Evolutionary conservation across 176 grass and related monocot genomes (phyloP).

Genomic region (Thinopyrum elongatum): DNA sequence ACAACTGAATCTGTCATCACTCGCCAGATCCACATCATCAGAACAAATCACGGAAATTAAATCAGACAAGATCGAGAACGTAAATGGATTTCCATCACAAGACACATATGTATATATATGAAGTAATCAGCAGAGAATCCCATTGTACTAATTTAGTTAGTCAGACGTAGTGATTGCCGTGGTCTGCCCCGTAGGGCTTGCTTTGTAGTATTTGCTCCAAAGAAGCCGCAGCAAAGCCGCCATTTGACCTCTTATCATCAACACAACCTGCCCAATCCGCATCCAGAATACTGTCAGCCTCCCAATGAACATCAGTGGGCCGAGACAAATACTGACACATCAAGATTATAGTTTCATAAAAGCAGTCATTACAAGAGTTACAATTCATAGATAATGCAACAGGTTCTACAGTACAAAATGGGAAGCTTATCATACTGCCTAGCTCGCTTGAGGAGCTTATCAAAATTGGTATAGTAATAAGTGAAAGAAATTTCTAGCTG

Average conservation of each 20-base stretch:
- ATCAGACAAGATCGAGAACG: neutral
- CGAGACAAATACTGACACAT: neutral
- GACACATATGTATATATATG: neutral
- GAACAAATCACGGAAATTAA: neutral
- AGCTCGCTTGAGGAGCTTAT: slow-evolving; percentile 72
- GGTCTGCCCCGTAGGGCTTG: too few relatives aligned
- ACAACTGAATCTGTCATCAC: neutral
- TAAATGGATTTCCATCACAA: neutral
- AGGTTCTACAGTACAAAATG: slow-evolving; percentile 37
- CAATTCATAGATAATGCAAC: slow-evolving; percentile 42
- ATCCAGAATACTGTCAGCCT: too few relatives aligned
- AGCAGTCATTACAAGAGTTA: slow-evolving; percentile 52
- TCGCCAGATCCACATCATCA: neutral
- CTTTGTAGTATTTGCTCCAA: too few relatives aligned
- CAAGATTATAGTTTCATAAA: slow-evolving; percentile 7
- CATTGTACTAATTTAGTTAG: neutral
- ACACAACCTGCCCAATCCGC: too few relatives aligned
- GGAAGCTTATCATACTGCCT: slow-evolving; percentile 81
- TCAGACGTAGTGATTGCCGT: too few relatives aligned
- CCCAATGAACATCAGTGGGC: too few relatives aligned
- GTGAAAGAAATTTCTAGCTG: slow-evolving; percentile 29
- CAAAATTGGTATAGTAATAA: slow-evolving; percentile 50
- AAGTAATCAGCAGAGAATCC: neutral
- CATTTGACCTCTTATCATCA: too few relatives aligned
- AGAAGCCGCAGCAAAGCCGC: too few relatives aligned